Evolutionary conservation across 768 basidiomycete species (phyloP), one percentile per base, ranked within the genome.

Genomic region (Pleurotus ostreatus): DNA sequence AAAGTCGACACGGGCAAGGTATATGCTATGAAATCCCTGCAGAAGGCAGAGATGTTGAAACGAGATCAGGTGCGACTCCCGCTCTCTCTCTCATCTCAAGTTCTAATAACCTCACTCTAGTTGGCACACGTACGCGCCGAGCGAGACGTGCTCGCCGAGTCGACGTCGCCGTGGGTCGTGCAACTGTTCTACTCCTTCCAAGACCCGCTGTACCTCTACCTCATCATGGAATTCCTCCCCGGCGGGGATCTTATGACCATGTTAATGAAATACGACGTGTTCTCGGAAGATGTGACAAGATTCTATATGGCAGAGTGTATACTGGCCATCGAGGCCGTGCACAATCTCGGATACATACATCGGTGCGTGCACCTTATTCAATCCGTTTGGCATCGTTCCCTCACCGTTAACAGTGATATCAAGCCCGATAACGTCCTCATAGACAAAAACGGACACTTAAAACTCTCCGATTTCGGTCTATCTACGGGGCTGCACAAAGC

Each of bases 211-310:
- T 98, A 96, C 68, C 84, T 99, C 23, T 99, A 98, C 74, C 83
- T 99, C 58, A 91, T 99, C 77, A 99, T 99, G 96, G 81, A 81
- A 61, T 82, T 82, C 62, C 77, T 85, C 44, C 83, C 84, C 38
- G 96, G 96, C 45, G 96, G 96, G n/a, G 96, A 99, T 69, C 78
- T 99, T 60, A 98, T 99, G 96, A 98, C 97, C 11, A 99, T 98
- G 96, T 77, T 99, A 63, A 99, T 99, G 88, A 98, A 98, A 72
- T 98, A 99, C 72, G 96, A 98, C 70, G 90, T 96, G 6, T 98
- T 98, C 75, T 93, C 92, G 5, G 97, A 98, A 71, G 96, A 98
- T 67, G 96, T 98, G 38, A 95, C 94, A 26, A 87, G 96, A 57
- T 98, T 99, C 74, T 99, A 99, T 71, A 97, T 99, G 85, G 96